Evolutionary conservation across 345 rosid species (phyloP), one percentile per base, ranked within the genome.

Genomic region (Toxicodendron radicans): DNA sequence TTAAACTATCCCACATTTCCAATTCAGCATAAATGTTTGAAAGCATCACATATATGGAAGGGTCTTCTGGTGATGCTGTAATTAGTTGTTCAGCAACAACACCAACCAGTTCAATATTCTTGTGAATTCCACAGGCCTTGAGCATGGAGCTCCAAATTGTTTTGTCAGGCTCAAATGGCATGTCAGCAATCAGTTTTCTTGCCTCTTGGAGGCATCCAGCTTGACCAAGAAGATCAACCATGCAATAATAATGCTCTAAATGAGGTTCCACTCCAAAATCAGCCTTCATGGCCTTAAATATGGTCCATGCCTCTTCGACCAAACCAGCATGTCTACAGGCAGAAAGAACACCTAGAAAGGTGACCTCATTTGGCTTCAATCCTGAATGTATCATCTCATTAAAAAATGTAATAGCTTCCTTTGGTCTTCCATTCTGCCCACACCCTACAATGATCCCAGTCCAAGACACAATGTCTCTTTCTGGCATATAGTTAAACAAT

Each of bases 241-340:
- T 73, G 64, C 94, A 89, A 75, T 86, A 88, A 73, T 88, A 89
- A 81, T 91, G 97, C 81, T 91, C 94, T 9, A 80, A 11, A 45
- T 73, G 82, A 65, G 92, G 97, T 72, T 82, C 80, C 48, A 88
- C 71, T 52, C 87, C 90, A 71, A 87, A 70, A 38, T 83, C 79
- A 35, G 58, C 64, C 75, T 76, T 86, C 92, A 90, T 90, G 46
- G 80, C 75, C 63, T 79, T 72, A 69, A 90, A 85, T 62, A 88
- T 64, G 32, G 49, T 51, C 85, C 83, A 79, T 12, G 87, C 94
- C 75, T 88, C 86, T 75, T 78, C 88, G 41, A 86, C 80, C 54
- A 87, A 72, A 70, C 94, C 92, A 61, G 90, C 85, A 76, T 91
- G 92, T 76, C 94, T 81, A 51, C 94, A 91, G 76, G 90, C 91